Evolutionary conservation across 495 filamentous ascomycete species (phyloP).

Genomic region (Aspergillus steynii): DNA sequence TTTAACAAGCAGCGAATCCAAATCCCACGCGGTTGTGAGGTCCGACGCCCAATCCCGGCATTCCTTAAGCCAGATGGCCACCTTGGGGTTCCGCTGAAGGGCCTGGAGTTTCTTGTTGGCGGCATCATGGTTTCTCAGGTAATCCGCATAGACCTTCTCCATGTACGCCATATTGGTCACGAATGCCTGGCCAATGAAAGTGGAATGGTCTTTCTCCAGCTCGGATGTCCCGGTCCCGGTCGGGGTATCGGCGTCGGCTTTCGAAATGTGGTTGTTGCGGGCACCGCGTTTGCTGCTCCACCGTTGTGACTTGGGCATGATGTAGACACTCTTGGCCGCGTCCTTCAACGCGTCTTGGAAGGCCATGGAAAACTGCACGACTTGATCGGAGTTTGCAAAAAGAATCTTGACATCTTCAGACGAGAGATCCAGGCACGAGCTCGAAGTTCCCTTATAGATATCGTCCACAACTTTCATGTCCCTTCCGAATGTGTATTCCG

Average conservation of each 20-base stretch:
- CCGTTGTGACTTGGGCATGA: conserved; percentile 55
- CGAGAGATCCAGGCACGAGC: conserved; percentile 76
- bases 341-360: conserved; percentile 79
- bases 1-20: conserved; percentile 93
- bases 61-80: conserved; percentile 88
- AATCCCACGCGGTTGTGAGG: conserved; percentile 87
- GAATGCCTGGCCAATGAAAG: conserved; percentile 79
- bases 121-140: conserved; percentile 80
- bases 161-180: conserved; percentile 68
- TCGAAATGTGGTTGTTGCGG: conserved; percentile 37
- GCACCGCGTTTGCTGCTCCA: conserved; percentile 57
- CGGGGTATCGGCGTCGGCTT: conserved; percentile 34
- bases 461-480: conserved; percentile 97
- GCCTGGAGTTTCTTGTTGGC: conserved; percentile 76
- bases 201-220: conserved; percentile 72
- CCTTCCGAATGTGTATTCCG: conserved; percentile 79
- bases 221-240: conserved; percentile 47
- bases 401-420: conserved; percentile 80
- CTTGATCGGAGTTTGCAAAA: conserved; percentile 86
- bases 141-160: conserved; percentile 83
- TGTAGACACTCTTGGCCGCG: conserved; percentile 73
- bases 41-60: conserved; percentile 86
- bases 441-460: conserved; percentile 94
- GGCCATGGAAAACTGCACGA: conserved; percentile 75
- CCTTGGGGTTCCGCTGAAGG: conserved; percentile 70